A percentile compares a stretch with the other conserved stretches of the same genome.
Conservation (phyloP, 306 rosid genomes). For the Vigna radiata region DNA sequence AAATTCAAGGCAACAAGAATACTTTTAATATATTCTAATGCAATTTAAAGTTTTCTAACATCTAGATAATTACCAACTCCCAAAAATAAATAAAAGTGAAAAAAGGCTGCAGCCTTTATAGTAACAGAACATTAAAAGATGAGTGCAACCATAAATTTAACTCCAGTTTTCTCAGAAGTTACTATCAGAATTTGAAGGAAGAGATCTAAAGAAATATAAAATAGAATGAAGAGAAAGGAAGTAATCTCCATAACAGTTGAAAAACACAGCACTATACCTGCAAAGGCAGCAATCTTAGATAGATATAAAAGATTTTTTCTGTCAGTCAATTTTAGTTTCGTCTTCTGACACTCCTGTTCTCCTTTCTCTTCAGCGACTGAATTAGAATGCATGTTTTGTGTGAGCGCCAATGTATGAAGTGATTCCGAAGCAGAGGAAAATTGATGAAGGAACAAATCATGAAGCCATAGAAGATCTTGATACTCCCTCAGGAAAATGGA, state of each 20-base stretch:
- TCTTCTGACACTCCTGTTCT: constrained; percentile 48
- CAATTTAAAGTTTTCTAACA: constrained; percentile 7
- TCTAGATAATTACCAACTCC: constrained; percentile 18
- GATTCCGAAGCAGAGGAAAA: constrained; percentile 88
- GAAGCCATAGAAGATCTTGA: constrained; percentile 94
- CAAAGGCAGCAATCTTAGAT: constrained; percentile 89
- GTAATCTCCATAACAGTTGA: constrained; percentile 6
- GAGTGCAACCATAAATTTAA: constrained; percentile 13
- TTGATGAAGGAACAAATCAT: constrained; percentile 86
- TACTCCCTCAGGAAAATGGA: constrained; percentile 81
- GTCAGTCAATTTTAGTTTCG: constrained; percentile 62
- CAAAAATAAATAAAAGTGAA: constrained; percentile 17
- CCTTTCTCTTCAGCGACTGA: constrained; percentile 61
- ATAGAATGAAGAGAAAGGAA: constrained; percentile 10
- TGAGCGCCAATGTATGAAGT: constrained; percentile 82
- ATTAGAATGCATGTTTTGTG: constrained; percentile 59
- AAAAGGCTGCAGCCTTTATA: constrained; percentile 23
- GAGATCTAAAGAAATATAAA: constrained; percentile 25
- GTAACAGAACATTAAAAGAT: constrained; percentile 33
- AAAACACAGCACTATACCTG: constrained; percentile 61
- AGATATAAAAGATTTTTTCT: constrained; percentile 86
- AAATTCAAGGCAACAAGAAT: neutral
- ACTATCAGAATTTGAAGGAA: constrained; percentile 28
- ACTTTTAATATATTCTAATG: neutral
- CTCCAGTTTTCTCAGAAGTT: constrained; percentile 25